These are phyloP conservation scores for Arabidopsis hybrid DNA, from an alignment of 441 rosid genomes.

Conservation along the genomic window DNA sequence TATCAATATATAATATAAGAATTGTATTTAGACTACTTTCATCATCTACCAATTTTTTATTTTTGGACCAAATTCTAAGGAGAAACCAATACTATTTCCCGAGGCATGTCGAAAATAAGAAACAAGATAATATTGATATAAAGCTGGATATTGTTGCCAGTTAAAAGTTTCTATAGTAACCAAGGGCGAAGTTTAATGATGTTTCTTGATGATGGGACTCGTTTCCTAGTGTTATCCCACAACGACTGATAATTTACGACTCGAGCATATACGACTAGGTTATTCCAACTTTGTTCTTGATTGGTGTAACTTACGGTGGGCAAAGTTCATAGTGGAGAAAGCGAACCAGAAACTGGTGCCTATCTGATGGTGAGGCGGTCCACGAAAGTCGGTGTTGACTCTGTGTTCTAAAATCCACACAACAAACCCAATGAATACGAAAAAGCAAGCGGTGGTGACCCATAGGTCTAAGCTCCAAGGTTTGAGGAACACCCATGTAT, in stretches of 20 bases:
- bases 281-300: neutral
- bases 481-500: conserved; percentile 57
- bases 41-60: neutral
- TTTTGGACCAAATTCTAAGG: neutral
- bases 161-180: neutral
- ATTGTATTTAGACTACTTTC: neutral
- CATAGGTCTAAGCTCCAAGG: conserved; percentile 56
- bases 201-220: neutral
- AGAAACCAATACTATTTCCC: too few relatives aligned
- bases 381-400: conserved; percentile 48
- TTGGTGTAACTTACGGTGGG: conserved; percentile 48
- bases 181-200: neutral
- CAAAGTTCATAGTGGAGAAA: conserved; percentile 53
- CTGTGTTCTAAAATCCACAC: conserved; percentile 57
- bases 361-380: conserved; percentile 49
- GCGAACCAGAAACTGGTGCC: conserved; percentile 54
- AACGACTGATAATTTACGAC: neutral
- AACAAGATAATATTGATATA: neutral
- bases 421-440: conserved; percentile 48
- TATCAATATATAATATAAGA: neutral
- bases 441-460: conserved; percentile 45
- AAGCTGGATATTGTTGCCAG: neutral
- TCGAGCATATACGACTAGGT: neutral
- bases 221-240: neutral
- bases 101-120: neutral